A percentile compares a stretch with the other conserved stretches of the same genome.
phyloP scores from a whole-genome alignment of 495 filamentous ascomycete species.

The Clohesyomyces aquaticus region DNA sequence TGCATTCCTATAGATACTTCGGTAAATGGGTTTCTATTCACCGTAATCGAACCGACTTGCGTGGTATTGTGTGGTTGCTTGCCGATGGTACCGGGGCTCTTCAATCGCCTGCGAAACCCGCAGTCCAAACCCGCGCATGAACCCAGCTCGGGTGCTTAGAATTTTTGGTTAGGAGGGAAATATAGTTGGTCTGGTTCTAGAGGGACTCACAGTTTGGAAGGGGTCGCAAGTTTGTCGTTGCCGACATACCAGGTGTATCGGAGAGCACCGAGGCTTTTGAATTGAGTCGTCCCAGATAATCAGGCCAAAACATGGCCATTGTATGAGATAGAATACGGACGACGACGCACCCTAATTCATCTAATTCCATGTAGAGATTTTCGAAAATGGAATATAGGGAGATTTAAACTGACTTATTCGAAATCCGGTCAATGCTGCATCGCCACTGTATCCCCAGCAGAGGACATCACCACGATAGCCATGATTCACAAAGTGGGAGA shows the following conservation, averaged over 20 bases:
- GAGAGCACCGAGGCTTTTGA: not conserved
- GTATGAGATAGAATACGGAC: no score
- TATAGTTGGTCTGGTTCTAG: no score
- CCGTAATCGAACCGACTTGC: not conserved
- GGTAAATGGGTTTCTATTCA: not conserved
- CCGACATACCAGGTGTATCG: not conserved
- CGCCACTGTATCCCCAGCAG: no score
- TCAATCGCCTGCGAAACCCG: not conserved
- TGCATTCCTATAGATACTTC: not conserved
- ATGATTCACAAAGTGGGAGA: no score
- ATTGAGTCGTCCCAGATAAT: not conserved
- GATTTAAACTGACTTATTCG: no score
- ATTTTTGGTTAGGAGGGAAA: not conserved
- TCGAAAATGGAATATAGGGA: no score
- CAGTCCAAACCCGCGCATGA: not conserved
- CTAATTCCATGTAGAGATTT: no score
- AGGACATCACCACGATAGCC: no score
- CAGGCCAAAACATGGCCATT: no score
- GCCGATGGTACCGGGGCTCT: not conserved
- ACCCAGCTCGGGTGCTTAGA: not conserved
- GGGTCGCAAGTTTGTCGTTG: not conserved
- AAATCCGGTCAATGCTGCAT: no score
- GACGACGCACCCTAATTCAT: no score
- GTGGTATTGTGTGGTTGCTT: not conserved
- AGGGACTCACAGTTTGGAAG: not conserved